A percentile compares a stretch with the other conserved stretches of the same genome.
Conservation (phyloP, 768 basidiomycete species). For the Boletus pseudopeckii region DNA sequence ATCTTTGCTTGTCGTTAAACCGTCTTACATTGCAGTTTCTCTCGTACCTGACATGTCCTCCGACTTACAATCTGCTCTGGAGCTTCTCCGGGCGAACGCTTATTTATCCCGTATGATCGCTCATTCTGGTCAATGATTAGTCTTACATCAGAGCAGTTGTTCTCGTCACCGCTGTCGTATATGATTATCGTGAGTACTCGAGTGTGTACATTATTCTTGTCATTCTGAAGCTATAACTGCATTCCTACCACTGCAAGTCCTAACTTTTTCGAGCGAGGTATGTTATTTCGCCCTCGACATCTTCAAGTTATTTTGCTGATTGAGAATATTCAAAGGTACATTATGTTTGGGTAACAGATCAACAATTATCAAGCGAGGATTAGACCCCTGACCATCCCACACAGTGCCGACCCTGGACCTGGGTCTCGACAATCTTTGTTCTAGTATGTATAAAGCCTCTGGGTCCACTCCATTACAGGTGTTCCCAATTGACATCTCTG, state of each 20-base stretch:
- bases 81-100: too few relatives aligned
- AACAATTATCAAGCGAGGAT: too few relatives aligned
- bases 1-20: too few relatives aligned
- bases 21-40: too few relatives aligned
- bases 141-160: neutral
- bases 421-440: neutral
- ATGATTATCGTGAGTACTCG: constrained; percentile 13
- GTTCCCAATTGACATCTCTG: neutral
- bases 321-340: constrained; percentile 1
- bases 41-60: too few relatives aligned
- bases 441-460: neutral
- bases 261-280: constrained; percentile 8
- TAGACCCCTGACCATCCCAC: neutral
- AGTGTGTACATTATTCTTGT: neutral
- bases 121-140: neutral
- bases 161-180: neutral
- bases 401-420: constrained; percentile 4
- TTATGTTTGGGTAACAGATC: constrained; percentile 8
- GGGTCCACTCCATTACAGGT: too few relatives aligned
- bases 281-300: neutral
- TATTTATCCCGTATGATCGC: neutral
- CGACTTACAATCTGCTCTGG: too few relatives aligned
- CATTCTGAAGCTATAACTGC: neutral
- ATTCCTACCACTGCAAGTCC: neutral
- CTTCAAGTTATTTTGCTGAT: neutral